Percentiles rank a stretch among this genome's conserved stretches.
phyloP scores from a whole-genome alignment of 148 eudicot genomes.

The Rhododendron vialii region DNA sequence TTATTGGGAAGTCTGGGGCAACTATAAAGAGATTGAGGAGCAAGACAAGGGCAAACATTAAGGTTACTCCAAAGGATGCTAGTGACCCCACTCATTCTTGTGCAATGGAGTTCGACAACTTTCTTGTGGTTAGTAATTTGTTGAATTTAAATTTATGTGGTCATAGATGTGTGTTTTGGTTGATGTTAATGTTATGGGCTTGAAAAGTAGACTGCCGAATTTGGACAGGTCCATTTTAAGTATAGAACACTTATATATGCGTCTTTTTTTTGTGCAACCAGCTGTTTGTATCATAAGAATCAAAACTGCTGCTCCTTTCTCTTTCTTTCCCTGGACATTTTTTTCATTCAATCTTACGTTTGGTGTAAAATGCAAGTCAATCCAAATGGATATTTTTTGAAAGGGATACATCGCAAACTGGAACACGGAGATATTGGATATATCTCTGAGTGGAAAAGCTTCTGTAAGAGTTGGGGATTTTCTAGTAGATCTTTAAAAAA shows the following conservation, averaged over 20 bases:
- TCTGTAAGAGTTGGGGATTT: background rate
- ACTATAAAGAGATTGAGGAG: slow-evolving; percentile 79
- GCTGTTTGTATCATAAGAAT: background rate
- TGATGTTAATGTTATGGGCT: background rate
- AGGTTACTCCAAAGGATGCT: slow-evolving; percentile 58
- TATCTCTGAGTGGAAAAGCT: background rate
- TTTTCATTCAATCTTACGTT: background rate
- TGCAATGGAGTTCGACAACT: slow-evolving; percentile 91
- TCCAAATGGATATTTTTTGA: no score
- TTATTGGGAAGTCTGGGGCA: slow-evolving; percentile 85
- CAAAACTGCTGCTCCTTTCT: background rate
- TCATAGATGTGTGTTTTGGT: background rate
- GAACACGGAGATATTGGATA: background rate
- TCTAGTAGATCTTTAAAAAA: background rate
- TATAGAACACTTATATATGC: background rate
- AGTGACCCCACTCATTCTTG: slow-evolving; percentile 72
- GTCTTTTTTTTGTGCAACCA: background rate
- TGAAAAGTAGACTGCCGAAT: background rate
- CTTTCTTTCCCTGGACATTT: background rate
- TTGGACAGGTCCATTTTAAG: background rate
- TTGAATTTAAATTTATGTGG: background rate
- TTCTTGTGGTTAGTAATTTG: slow-evolving; percentile 60
- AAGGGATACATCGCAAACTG: no score
- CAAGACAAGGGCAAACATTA: slow-evolving; percentile 64
- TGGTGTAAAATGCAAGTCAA: background rate